Percentiles rank a stretch among this genome's conserved stretches.
These are phyloP conservation scores for Cyberlindnera veronae DNA, from an alignment of 805 yeast genomes.

Conservation along the genomic window DNA sequence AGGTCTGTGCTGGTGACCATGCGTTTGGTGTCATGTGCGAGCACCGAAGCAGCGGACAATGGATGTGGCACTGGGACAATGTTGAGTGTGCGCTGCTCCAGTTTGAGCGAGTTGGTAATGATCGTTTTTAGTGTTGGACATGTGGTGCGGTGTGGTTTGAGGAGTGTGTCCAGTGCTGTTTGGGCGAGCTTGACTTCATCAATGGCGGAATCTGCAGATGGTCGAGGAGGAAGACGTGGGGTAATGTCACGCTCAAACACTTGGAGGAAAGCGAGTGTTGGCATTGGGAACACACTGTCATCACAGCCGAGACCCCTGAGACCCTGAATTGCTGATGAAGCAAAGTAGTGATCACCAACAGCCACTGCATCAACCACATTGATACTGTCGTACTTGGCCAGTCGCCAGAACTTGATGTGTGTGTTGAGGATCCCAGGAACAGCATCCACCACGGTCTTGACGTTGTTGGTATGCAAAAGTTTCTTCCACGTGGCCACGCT, in stretches of 20 bases:
- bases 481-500: slow-evolving; percentile 12
- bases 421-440: slow-evolving; percentile 15
- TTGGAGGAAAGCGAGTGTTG: slow-evolving; percentile 10
- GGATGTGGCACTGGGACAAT: slow-evolving; percentile 22
- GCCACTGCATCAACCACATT: slow-evolving; percentile 19
- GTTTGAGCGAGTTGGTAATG: slow-evolving; percentile 4
- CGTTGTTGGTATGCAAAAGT: slow-evolving; percentile 16
- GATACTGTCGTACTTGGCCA: slow-evolving; percentile 9
- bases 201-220: slow-evolving; percentile 6
- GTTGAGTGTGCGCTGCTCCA: slow-evolving; percentile 6
- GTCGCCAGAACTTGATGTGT: slow-evolving; percentile 13
- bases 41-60: slow-evolving; percentile 11
- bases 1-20: slow-evolving; percentile 10
- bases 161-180: slow-evolving; percentile 5
- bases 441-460: slow-evolving; percentile 9
- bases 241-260: slow-evolving; percentile 12
- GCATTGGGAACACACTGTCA: slow-evolving; percentile 12
- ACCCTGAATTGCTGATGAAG: slow-evolving; percentile 7
- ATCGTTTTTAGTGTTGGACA: slow-evolving; percentile 4
- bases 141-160: slow-evolving; percentile 2
- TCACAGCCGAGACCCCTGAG: slow-evolving; percentile 15
- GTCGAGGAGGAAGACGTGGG: slow-evolving; percentile 9
- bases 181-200: slow-evolving; percentile 4
- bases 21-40: slow-evolving; percentile 12
- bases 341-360: slow-evolving; percentile 19